phyloP scores from a whole-genome alignment of 495 filamentous ascomycete genomes.

The Viridothelium virens region DNA sequence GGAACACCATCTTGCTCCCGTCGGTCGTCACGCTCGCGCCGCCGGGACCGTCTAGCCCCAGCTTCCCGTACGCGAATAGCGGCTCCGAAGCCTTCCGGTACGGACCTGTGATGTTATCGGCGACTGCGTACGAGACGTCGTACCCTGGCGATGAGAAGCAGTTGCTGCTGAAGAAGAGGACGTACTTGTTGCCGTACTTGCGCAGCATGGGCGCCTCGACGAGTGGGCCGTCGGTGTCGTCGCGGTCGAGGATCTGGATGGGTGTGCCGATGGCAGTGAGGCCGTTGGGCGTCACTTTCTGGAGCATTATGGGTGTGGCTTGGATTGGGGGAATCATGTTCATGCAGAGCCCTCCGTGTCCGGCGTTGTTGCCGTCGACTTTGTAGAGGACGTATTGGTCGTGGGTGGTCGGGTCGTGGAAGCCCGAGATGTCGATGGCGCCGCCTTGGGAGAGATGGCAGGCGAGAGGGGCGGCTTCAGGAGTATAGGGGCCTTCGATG shows the following conservation, averaged over 20 bases:
- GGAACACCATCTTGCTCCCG: constrained; percentile 11
- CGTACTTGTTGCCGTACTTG: constrained; percentile 19
- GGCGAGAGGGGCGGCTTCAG: constrained; percentile 17
- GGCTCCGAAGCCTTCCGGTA: constrained; percentile 16
- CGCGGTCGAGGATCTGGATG: constrained; percentile 19
- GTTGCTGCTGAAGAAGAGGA: constrained; percentile 26
- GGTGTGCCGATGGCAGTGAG: constrained; percentile 15
- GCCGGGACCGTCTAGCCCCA: constrained; percentile 13
- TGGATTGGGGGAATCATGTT: constrained; percentile 25
- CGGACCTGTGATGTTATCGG: constrained; percentile 21
- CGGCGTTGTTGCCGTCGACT: constrained; percentile 47
- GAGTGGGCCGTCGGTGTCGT: constrained; percentile 20
- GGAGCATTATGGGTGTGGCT: constrained; percentile 27
- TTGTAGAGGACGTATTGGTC: constrained; percentile 8
- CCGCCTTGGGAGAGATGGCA: constrained; percentile 16
- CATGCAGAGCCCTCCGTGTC: constrained; percentile 25
- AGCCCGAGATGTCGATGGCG: constrained; percentile 37
- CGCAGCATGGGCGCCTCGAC: constrained; percentile 23
- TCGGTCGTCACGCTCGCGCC: constrained; percentile 12
- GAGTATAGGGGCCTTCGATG: constrained; percentile 23
- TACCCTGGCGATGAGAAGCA: constrained; percentile 24
- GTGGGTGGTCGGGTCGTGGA: background rate
- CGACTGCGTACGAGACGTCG: constrained; percentile 25
- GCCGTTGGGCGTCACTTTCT: constrained; percentile 21
- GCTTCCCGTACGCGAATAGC: constrained; percentile 11